Percentiles rank a stretch among this genome's conserved stretches.
Conservation (phyloP, 1,284 basidiomycete species). For the Jaminaea rosea region DNA sequence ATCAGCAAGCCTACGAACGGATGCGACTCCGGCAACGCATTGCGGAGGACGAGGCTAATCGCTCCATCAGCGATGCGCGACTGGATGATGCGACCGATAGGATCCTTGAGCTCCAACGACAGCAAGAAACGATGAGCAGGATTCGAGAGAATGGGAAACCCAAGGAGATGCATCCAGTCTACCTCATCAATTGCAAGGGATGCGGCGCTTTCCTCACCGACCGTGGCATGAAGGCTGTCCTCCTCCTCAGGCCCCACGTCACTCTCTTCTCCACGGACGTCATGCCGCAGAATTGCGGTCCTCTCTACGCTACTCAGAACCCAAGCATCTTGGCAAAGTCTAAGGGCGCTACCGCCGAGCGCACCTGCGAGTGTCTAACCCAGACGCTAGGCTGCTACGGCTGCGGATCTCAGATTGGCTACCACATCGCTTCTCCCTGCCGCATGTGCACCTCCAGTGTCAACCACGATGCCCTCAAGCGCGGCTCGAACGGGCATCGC, state of each 20-base stretch:
- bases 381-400: conserved; percentile 71
- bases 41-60: too few relatives aligned
- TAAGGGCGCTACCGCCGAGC: conserved; percentile 34
- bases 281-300: conserved; percentile 63
- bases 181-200: conserved; percentile 66
- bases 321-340: too few relatives aligned
- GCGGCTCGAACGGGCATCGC: conserved; percentile 66
- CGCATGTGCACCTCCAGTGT: conserved; percentile 46
- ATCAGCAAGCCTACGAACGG: neutral
- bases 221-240: conserved; percentile 76
- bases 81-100: neutral
- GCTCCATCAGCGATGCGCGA: too few relatives aligned
- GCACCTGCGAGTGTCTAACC: conserved; percentile 62
- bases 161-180: conserved; percentile 51
- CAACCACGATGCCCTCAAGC: conserved; percentile 50
- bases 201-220: conserved; percentile 69
- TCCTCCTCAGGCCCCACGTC: conserved; percentile 69
- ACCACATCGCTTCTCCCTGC: conserved; percentile 37
- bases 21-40: neutral
- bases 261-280: conserved; percentile 75
- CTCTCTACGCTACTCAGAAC: conserved; percentile 33
- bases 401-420: conserved; percentile 60
- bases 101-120: neutral
- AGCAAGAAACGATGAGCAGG: neutral
- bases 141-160: neutral